Evolutionary conservation across 441 rosid species (phyloP), one percentile per base, ranked within the genome.

Genomic region (Lepidium campestre): DNA sequence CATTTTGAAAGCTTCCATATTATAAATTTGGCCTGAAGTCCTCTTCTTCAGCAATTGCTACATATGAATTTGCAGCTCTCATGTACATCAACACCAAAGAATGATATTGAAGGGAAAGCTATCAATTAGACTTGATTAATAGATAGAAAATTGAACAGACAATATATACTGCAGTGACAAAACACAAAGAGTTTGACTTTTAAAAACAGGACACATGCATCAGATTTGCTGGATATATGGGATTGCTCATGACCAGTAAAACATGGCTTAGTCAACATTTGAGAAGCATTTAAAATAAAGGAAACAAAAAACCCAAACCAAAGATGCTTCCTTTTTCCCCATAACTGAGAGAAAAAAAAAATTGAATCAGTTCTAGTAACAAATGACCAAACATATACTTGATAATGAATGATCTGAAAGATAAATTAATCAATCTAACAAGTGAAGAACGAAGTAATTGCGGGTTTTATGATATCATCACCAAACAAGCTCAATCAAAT

Each of bases 401-500:
- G 32, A 29, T 29, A 29, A 29, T 29, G 32, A 17, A 15, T 42
- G 17, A 8, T 9, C 4, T 44, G 6, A 9, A 45, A 10, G 6
- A 45, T 29, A 18, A 17, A 18, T 10, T 44, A 1, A 44, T 44
- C 1, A 44, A 18, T 18, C 12, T 50, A 27, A 19, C 13, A 35
- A 55, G 29, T 12, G 13, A 13, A 55, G 1, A 23, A 49, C 7
- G 18, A 39, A 13, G 19, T 79, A 87, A 93, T 91, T 87, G 85
- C 94, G 87, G 15, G 91, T 90, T 71, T 85, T 85, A 79, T 89
- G 91, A 70, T 80, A 87, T 72, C 93, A 89, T 15, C 91, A 93
- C 70, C 67, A 82, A 34, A 72, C 68, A 60, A 87, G 91, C 77
- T 84, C 93, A 65, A 87, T 80, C 85, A 85, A 71, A 72, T 87